Conservation (phyloP, 495 filamentous ascomycete genomes). For the Aspergillus egyptiacus region DNA sequence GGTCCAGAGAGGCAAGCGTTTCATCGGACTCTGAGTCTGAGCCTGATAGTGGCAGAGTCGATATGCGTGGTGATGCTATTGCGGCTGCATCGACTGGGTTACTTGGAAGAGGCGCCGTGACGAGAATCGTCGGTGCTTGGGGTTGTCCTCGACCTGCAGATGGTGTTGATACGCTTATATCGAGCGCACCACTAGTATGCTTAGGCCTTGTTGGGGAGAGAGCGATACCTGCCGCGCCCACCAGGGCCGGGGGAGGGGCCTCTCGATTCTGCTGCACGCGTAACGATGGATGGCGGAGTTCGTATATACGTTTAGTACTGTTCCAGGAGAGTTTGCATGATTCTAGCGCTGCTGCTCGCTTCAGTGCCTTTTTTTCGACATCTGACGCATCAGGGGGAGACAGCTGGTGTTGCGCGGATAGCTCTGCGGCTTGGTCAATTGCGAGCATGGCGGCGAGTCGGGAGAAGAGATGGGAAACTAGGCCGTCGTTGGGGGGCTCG, state of each 20-base stretch:
- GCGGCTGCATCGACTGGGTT: slow-evolving; percentile 31
- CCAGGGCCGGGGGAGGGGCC: slow-evolving; percentile 40
- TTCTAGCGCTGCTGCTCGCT: slow-evolving; percentile 62
- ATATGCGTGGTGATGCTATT: slow-evolving; percentile 38
- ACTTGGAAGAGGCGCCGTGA: slow-evolving; percentile 34
- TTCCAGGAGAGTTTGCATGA: slow-evolving; percentile 69
- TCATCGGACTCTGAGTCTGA: slow-evolving; percentile 36
- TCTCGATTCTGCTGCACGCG: slow-evolving; percentile 25
- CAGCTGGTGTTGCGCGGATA: slow-evolving; percentile 38
- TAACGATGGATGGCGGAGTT: slow-evolving; percentile 65
- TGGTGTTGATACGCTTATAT: slow-evolving; percentile 38
- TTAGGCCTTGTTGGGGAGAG: slow-evolving; percentile 50
- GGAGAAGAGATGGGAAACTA: slow-evolving; percentile 70
- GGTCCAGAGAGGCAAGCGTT: slow-evolving; percentile 45
- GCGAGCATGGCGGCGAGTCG: slow-evolving; percentile 63
- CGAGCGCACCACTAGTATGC: slow-evolving; percentile 28
- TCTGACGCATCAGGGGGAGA: slow-evolving; percentile 37
- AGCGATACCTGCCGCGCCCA: slow-evolving; percentile 53
- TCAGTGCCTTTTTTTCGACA: slow-evolving; percentile 52
- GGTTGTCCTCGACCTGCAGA: slow-evolving; percentile 16
- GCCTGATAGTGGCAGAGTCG: slow-evolving; percentile 39
- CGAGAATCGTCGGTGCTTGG: slow-evolving; percentile 39
- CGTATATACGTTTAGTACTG: slow-evolving; percentile 54
- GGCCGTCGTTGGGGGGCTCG: slow-evolving; percentile 57
- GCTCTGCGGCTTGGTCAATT: slow-evolving; percentile 53